Conservation (phyloP, 2,329 filamentous ascomycete species). For the Lecanicillium sp. region DNA sequence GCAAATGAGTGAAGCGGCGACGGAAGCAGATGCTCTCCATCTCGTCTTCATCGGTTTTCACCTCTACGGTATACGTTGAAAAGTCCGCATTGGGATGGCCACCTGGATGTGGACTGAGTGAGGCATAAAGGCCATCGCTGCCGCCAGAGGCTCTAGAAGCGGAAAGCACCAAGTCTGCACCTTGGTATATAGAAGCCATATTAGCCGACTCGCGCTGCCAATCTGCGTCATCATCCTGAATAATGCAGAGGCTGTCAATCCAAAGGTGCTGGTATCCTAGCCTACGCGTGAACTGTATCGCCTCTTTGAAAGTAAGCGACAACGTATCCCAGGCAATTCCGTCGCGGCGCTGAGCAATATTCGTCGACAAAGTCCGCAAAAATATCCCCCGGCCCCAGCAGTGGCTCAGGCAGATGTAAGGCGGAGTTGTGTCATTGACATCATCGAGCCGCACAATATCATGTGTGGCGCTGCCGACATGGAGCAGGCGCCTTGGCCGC, state of each 20-base stretch:
- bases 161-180: slow-evolving; percentile 8
- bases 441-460: neutral
- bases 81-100: neutral
- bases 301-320: slow-evolving; percentile 8
- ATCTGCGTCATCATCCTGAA: slow-evolving; percentile 10
- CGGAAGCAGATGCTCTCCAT: slow-evolving; percentile 7
- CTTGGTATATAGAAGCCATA: slow-evolving; percentile 11
- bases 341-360: neutral
- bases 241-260: slow-evolving; percentile 15
- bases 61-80: neutral
- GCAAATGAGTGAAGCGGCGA: slow-evolving; percentile 7
- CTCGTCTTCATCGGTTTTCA: neutral
- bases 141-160: slow-evolving; percentile 3
- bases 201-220: slow-evolving; percentile 10
- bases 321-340: slow-evolving; percentile 2
- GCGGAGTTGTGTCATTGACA: neutral
- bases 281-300: slow-evolving; percentile 9
- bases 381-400: slow-evolving; percentile 9
- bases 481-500: neutral
- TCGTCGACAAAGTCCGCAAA: slow-evolving; percentile 4
- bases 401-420: slow-evolving; percentile 10
- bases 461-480: neutral
- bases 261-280: slow-evolving; percentile 11
- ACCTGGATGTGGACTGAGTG: too few relatives aligned
- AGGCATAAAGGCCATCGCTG: slow-evolving; percentile 7